Base-by-base conservation (phyloP, 2,329 filamentous ascomycete genomes). In the Pseudogymnoascus sp. region DNA sequence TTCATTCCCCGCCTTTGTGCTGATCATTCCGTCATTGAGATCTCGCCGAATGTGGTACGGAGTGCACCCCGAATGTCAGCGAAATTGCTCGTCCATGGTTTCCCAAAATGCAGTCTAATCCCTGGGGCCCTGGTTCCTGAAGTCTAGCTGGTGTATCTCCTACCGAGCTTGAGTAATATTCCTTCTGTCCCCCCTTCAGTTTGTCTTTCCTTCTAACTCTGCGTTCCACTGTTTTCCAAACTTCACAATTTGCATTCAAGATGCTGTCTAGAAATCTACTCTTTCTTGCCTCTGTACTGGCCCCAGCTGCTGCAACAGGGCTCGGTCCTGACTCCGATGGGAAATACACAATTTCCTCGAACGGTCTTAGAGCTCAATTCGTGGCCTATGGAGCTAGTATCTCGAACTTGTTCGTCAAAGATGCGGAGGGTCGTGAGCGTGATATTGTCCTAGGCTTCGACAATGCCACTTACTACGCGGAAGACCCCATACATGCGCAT, bases 361-460 rank as follows among this genome's bases (percentile, higher is more conserved):
- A 85, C 61, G 84, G 83, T 64, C 88, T 92, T 68, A 78, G 84
- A 61, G 88, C 85, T 7, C 77, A 81, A 56, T 92, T 92, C 74
- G 86, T 92, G 53, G 81, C 88, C 1, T 92, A 92, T 70, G 89
- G 88, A 65, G 89, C 89, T 7, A 85, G 86, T 64, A 82, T 93
- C 70, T 82, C 87, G 64, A 88, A 91, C 71, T 78, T 93, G 61
- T 80, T 89, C 73, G 80, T 93, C 73, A 81, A 83, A 38, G 89
- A 91, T 74, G 83, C 84, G 69, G 80, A 87, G 68, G 88, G 88
- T 53, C 77, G 88, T 46, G 80, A 84, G 71, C 83, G 88, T 64
- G 89, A 93, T 71, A 78, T 93, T 60, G 85, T 93, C 1, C 81
- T 83, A 56, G 89, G 89, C 59, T 92, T 86, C 70, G 89, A 93